Evolutionary conservation across 805 yeast genomes (phyloP), one percentile per base, ranked within the genome.

Genomic region (Isabelozyma gotoi): DNA sequence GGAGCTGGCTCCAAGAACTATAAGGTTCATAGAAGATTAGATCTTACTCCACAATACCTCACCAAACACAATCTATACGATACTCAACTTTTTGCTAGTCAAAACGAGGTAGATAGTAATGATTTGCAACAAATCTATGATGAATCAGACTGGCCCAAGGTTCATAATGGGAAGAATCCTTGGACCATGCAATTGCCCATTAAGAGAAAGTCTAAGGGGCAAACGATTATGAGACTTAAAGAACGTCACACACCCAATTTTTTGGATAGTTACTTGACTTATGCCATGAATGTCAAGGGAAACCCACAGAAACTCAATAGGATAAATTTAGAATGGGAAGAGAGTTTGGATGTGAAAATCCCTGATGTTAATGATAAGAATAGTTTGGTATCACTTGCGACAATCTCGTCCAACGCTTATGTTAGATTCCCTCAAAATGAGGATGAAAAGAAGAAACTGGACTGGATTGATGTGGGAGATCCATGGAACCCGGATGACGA

Each of bases 391-490:
- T 68, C 86, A 1, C 65, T 92, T 34, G 98, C 97, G 0, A 63
- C 82, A 41, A 86, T 92, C 81, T 81, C 96, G 0, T 87, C 96
- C 1, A 86, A 94, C 60, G 97, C 98, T 2, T 94, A 92, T 58
- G 96, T 89, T 2, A 76, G 78, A 37, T 67, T 80, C 21, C 97
- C 97, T 3, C 57, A 67, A 5, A 78, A 82, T 18, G 73, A 69
- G 17, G 61, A 70, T 31, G 73, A 68, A 39, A 70, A 70, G 59
- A 56, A 60, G 37, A 65, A 67, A 37, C 91, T 90, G 38, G 95
- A 88, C 59, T 94, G 98, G 98, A 68, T 85, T 43, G 94, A 92
- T 55, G 80, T 88, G 10, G 78, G 81, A 0, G 70, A 62, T 27
- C 60, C 63, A 1, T 71, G 73, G 73, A 65, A 61, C 1, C 82